A percentile compares a stretch with the other conserved stretches of the same genome.
Conservation (phyloP, 2,329 filamentous ascomycete species). For the Chaetomiaceae sp. region DNA sequence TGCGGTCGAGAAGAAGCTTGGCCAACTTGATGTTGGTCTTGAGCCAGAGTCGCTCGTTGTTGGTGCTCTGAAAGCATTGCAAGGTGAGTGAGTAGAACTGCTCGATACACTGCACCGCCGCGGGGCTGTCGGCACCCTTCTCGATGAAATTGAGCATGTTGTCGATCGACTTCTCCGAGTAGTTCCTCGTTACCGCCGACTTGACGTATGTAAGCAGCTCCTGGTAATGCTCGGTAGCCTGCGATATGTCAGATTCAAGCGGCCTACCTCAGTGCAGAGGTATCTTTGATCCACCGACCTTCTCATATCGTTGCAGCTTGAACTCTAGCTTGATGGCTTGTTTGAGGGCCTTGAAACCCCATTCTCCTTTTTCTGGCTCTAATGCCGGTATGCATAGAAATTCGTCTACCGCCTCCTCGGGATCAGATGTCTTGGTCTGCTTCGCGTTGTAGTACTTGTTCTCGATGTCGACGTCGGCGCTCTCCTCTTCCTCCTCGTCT, state of each 20-base stretch:
- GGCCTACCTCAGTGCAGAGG: background rate
- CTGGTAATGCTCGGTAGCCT: constrained; percentile 89
- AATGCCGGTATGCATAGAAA: constrained; percentile 83
- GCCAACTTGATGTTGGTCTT: constrained; percentile 98
- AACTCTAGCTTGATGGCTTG: constrained; percentile 98
- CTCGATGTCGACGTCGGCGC: constrained; percentile 88
- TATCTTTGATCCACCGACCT: constrained; percentile 48
- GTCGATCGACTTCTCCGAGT: constrained; percentile 98
- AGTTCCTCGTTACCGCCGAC: constrained; percentile 93
- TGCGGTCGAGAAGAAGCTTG: constrained; percentile 84
- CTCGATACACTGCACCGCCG: constrained; percentile 79
- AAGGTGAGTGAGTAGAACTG: constrained; percentile 92
- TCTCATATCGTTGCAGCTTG: constrained; percentile 79
- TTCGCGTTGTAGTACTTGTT: constrained; percentile 99
- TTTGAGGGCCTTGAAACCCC: constrained; percentile 97
- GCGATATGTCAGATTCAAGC: constrained; percentile 17
- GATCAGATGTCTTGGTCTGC: constrained; percentile 83
- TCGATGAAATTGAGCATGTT: constrained; percentile 98
- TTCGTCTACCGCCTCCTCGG: constrained; percentile 83
- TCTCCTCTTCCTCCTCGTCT: constrained; percentile 79
- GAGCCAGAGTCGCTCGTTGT: constrained; percentile 94
- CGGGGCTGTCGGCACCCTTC: constrained; percentile 71
- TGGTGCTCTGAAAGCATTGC: constrained; percentile 91
- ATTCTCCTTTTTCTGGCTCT: constrained; percentile 90
- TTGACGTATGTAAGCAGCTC: constrained; percentile 97